These are phyloP conservation scores for Chaetoceros tenuissimus DNA, from an alignment of 108 stramenopile genomes.

Conservation along the genomic window DNA sequence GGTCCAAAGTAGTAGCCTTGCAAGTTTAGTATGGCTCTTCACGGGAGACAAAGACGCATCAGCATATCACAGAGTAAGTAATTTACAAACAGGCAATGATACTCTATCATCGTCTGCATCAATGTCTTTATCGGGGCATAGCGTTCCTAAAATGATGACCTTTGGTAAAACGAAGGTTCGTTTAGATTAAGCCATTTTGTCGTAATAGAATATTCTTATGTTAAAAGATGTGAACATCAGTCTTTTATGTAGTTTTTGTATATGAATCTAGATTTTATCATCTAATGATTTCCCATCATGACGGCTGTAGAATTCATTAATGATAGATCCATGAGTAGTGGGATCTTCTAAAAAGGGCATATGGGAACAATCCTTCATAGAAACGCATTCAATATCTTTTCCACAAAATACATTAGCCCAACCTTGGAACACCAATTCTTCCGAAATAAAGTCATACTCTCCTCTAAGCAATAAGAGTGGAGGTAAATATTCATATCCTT, in stretches of 20 bases:
- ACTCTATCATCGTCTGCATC: conserved; percentile 25
- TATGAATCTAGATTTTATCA: too few species aligned
- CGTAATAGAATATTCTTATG: too few species aligned
- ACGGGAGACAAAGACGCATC: conserved; percentile 48
- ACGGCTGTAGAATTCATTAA: conserved; percentile 9
- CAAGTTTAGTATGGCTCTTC: conserved; percentile 63
- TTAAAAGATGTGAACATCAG: too few species aligned
- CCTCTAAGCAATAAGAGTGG: conserved; percentile 39
- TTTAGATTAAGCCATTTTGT: conserved; percentile 9
- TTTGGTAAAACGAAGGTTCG: conserved; percentile 23
- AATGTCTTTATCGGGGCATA: background rate
- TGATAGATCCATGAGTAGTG: conserved; percentile 10
- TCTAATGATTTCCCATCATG: conserved; percentile 6
- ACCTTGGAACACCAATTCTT: conserved; percentile 15
- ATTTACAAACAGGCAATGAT: conserved; percentile 17
- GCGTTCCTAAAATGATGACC: background rate
- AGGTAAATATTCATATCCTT: background rate
- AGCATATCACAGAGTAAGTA: conserved; percentile 57
- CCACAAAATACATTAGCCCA: conserved; percentile 15
- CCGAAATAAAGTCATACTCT: conserved; percentile 41
- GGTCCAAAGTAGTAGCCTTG: conserved; percentile 48
- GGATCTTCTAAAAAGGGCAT: conserved; percentile 41
- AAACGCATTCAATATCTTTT: background rate
- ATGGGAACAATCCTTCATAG: conserved; percentile 29
- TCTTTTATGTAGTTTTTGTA: too few species aligned